phyloP scores from a whole-genome alignment of 2,329 filamentous ascomycete species.

The Ophiocordyceps australis region DNA sequence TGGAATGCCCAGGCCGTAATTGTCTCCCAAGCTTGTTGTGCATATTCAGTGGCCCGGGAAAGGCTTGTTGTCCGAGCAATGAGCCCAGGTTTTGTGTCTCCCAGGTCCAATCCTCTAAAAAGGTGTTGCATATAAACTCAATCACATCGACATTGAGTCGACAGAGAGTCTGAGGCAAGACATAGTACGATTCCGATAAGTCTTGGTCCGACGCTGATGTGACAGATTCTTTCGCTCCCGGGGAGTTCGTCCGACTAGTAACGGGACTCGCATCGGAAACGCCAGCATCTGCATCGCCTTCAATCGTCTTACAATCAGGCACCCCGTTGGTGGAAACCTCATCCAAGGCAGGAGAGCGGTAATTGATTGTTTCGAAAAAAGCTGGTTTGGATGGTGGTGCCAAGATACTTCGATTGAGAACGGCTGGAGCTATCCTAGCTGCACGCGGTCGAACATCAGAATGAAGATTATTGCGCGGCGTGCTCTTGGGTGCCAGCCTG shows the following conservation, averaged over 20 bases:
- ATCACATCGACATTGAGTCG: conserved; percentile 35
- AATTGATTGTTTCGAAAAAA: conserved; percentile 18
- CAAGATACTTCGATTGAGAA: conserved; percentile 11
- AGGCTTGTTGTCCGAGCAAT: conserved; percentile 3
- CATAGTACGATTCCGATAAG: conserved; percentile 5
- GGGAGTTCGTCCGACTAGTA: conserved; percentile 1
- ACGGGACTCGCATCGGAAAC: conserved; percentile 4
- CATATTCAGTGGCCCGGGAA: conserved; percentile 3
- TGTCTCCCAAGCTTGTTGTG: conserved; percentile 3
- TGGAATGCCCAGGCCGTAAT: conserved; percentile 1
- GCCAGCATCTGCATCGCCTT: conserved; percentile 5
- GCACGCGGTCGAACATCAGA: conserved; percentile 16
- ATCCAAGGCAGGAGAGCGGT: conserved; percentile 7
- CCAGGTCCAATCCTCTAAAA: conserved; percentile 34
- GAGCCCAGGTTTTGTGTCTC: conserved; percentile 29
- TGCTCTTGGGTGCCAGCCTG: conserved; percentile 11
- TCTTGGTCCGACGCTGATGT: conserved; percentile 10
- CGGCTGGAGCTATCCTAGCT: conserved; percentile 9
- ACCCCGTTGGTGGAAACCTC: too few relatives aligned
- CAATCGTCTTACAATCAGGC: too few relatives aligned
- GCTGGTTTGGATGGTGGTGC: conserved; percentile 16
- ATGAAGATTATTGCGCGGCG: conserved; percentile 10
- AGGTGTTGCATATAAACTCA: conserved; percentile 40
- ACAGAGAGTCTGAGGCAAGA: conserved; percentile 38
- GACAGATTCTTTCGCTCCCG: conserved; percentile 4